Evolutionary conservation across 2,329 filamentous ascomycete species (phyloP), one percentile per base, ranked within the genome.

Genomic region (Xylaria sp.): DNA sequence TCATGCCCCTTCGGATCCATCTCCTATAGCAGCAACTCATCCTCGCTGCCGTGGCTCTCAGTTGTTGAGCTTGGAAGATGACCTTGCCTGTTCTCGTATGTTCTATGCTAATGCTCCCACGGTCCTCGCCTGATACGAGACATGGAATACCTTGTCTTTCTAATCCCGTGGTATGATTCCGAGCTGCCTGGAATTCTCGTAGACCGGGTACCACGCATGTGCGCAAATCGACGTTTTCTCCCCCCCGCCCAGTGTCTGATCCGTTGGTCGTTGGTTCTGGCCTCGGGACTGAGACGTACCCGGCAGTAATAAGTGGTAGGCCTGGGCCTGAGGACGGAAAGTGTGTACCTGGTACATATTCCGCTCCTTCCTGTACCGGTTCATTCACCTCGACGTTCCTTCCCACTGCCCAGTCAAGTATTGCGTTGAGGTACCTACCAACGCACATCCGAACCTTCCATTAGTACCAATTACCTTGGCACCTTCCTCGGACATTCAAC

Each of bases 51-150:
- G 52, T 52, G 39, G 35, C 6, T 57, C 23, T 47, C 54, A 51
- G 51, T 55, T 47, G 51, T 60, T 54, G 48, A 59, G 37, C 59
- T 59, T 55, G 54, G 59, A 59, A 57, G 57, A 52, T 46, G 48
- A 61, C 51, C 52, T 30, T 51, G 42, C 48, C 52, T 44, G 30
- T 56, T 55, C 62, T 63, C 62, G 57, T 59, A 59, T 44, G 59
- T 60, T 59, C 13, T 19, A 56, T 60, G 54, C 54, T 54, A 37
- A 59, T 59, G 55, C 58, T 16, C 55, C 51, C 55, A 35, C 7
- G 42, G 42, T 30, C 35, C 47, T 54, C 49, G 48, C 39, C 55
- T 48, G 34, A 30, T 39, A 50, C 37, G 52, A 59, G 57, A 62
- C 59, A 63, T 59, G 57, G 57, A 54, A 56, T 53, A 39, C 49